Conservation (phyloP, 352 stramenopile genomes). For the Phytophthora sansomeana region DNA sequence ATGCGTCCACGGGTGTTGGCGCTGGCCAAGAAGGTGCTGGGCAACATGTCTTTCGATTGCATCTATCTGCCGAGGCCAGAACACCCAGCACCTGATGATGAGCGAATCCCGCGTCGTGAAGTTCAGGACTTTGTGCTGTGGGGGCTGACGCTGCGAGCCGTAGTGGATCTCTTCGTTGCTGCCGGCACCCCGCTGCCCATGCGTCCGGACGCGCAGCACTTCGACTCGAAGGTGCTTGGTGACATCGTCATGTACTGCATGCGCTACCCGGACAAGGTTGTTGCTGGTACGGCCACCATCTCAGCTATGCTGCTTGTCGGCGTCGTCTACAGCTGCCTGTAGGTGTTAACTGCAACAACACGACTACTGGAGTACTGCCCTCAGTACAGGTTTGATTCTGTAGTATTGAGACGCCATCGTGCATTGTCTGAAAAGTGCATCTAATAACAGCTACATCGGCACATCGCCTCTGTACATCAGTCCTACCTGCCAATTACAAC, state of each 20-base stretch:
- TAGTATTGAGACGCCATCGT: too few species aligned
- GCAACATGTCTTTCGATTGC: conserved; percentile 68
- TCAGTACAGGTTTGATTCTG: too few species aligned
- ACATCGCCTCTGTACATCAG: too few species aligned
- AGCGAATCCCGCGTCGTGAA: conserved; percentile 44
- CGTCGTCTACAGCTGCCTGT: conserved; percentile 52
- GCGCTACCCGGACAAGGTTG: conserved; percentile 57
- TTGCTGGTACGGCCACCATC: conserved; percentile 52
- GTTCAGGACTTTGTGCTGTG: conserved; percentile 85
- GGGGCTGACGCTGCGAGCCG: conserved; percentile 80
- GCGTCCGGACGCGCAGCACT: conserved; percentile 57
- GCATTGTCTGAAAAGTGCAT: too few species aligned
- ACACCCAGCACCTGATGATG: conserved; percentile 47
- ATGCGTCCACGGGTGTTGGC: conserved; percentile 43
- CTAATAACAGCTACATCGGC: too few species aligned
- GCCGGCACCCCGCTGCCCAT: conserved; percentile 58
- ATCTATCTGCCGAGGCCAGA: conserved; percentile 81
- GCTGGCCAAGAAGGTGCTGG: conserved; percentile 48
- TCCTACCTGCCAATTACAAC: too few species aligned
- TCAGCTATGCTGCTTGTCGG: conserved; percentile 53
- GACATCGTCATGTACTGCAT: conserved; percentile 60
- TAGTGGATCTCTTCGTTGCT: conserved; percentile 58
- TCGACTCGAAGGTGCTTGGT: conserved; percentile 62
- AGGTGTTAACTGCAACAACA: conserved; percentile 3
- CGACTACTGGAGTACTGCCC: background rate